phyloP scores from a whole-genome alignment of 2,329 filamentous ascomycete species.

The Hymenoscyphus salicellus region DNA sequence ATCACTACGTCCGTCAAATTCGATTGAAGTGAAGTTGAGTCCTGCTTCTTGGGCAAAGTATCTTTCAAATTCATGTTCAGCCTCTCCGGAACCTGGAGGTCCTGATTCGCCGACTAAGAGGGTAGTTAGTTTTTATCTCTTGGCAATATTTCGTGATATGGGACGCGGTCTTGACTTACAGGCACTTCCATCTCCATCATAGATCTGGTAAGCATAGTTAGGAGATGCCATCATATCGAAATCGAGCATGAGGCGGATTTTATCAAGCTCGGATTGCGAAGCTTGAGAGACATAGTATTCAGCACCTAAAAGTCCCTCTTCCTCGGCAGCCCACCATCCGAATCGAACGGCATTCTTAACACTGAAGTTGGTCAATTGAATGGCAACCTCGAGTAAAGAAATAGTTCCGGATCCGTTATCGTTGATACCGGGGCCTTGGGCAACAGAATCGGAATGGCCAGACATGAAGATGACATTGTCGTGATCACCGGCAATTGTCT shows the following conservation, averaged over 20 bases:
- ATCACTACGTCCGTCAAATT: constrained; percentile 74
- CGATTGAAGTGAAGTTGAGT: constrained; percentile 17
- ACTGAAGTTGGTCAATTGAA: constrained; percentile 52
- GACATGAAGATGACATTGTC: constrained; percentile 64
- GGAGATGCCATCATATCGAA: constrained; percentile 50
- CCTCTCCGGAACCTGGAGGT: constrained; percentile 55
- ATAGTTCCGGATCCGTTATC: constrained; percentile 38
- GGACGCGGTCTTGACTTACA: not conserved
- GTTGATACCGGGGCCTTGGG: constrained; percentile 50
- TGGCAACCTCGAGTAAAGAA: constrained; percentile 58
- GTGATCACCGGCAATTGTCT: constrained; percentile 55
- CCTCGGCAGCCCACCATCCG: constrained; percentile 64
- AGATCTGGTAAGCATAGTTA: constrained; percentile 65
- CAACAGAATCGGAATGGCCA: constrained; percentile 59
- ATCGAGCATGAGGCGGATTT: constrained; percentile 62
- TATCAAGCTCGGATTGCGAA: constrained; percentile 52
- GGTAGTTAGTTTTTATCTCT: not conserved
- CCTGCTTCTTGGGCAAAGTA: constrained; percentile 20
- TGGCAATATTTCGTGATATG: not conserved
- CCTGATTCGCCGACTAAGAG: constrained; percentile 59
- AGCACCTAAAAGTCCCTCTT: constrained; percentile 61
- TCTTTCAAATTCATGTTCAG: constrained; percentile 20
- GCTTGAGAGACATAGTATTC: constrained; percentile 57
- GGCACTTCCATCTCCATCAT: constrained; percentile 65
- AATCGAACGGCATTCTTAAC: constrained; percentile 65